Percentiles rank a stretch among this genome's conserved stretches.
phyloP scores from a whole-genome alignment of 192 early-diverging fungal species.

The Podila clonocystis region DNA sequence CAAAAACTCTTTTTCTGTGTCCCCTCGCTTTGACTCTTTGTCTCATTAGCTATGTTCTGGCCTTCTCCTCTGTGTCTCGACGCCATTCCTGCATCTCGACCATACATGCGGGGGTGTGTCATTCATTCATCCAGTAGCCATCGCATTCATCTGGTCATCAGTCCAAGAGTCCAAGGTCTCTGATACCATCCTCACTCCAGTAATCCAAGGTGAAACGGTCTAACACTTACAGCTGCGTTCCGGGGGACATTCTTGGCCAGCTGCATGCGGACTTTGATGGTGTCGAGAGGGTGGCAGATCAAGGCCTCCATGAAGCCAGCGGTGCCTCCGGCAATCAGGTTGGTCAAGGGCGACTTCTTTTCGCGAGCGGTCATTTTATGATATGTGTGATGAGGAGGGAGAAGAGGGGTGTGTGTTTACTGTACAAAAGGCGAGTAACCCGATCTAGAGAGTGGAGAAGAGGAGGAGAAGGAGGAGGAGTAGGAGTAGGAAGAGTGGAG shows the following conservation, averaged over 20 bases:
- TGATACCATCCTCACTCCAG: too few species aligned
- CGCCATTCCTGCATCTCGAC: too few species aligned
- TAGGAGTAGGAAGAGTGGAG: neutral
- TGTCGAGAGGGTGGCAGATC: constrained; percentile 94
- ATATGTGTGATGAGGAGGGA: neutral
- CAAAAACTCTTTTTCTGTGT: too few species aligned
- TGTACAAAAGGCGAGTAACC: neutral
- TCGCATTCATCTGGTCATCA: too few species aligned
- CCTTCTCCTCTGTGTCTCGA: too few species aligned
- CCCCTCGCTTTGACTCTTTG: too few species aligned
- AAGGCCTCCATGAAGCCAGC: constrained; percentile 92
- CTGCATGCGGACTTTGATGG: constrained; percentile 97
- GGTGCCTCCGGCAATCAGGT: constrained; percentile 90
- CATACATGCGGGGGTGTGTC: too few species aligned
- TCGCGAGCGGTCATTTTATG: constrained; percentile 36
- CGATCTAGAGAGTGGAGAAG: neutral
- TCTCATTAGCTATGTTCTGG: too few species aligned
- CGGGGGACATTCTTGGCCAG: constrained; percentile 73
- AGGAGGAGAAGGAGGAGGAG: neutral
- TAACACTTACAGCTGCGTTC: constrained; percentile 60
- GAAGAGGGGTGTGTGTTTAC: neutral
- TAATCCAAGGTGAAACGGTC: neutral
- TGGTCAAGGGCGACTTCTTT: constrained; percentile 77
- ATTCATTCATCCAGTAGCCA: too few species aligned
- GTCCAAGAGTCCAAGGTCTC: too few species aligned